phyloP scores from a whole-genome alignment of 148 eudicot species.

The Rhododendron simsii region DNA sequence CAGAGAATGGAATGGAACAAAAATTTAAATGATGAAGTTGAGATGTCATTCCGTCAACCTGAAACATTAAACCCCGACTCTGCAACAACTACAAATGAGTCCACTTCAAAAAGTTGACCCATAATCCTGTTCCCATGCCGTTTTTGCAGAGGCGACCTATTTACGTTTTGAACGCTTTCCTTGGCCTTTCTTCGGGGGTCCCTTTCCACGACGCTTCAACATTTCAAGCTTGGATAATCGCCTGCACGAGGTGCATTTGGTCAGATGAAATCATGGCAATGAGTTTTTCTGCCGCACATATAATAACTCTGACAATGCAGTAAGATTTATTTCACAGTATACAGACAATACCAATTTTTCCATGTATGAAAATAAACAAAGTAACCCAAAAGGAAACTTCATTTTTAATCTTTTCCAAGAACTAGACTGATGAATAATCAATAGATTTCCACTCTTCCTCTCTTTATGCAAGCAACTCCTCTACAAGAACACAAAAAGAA shows the following conservation, averaged over 20 bases:
- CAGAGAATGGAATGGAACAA: background rate
- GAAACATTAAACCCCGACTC: background rate
- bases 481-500: background rate
- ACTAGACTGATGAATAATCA: background rate
- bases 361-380: background rate
- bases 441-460: background rate
- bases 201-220: constrained; percentile 92
- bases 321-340: background rate
- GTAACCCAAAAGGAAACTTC: background rate
- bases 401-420: background rate
- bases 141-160: constrained; percentile 23
- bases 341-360: background rate
- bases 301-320: background rate
- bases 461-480: background rate
- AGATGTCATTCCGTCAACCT: background rate
- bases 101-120: background rate
- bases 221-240: constrained; percentile 63
- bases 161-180: constrained; percentile 73
- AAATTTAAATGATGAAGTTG: background rate
- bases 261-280: background rate
- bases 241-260: constrained; percentile 28
- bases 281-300: background rate
- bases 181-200: constrained; percentile 95
- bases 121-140: background rate
- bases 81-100: background rate